A percentile compares a stretch with the other conserved stretches of the same genome.
phyloP scores from a whole-genome alignment of 139 green algal species.

The Volvox reticuliferus region DNA sequence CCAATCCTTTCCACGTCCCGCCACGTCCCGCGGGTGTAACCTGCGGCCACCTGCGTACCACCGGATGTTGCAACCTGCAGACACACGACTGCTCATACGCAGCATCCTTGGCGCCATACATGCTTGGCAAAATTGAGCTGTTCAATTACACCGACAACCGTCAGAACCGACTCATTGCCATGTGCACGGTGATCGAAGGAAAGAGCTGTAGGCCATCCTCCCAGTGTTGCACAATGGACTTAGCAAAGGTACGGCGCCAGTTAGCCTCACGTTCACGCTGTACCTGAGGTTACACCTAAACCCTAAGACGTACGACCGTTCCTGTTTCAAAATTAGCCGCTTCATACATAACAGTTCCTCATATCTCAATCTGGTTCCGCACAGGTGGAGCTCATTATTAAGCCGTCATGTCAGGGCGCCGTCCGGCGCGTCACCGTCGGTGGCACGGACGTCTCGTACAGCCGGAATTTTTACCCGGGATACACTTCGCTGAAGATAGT shows the following conservation, averaged over 20 bases:
- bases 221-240: background rate
- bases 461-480: background rate
- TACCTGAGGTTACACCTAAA: no score
- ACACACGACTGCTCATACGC: background rate
- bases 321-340: no score
- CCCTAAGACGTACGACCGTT: no score
- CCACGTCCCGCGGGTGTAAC: no score
- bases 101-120: background rate
- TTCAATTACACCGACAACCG: background rate
- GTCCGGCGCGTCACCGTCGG: background rate
- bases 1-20: background rate
- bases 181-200: background rate
- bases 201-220: background rate
- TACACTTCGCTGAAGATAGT: constrained; percentile 10
- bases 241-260: no score
- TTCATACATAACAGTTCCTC: no score
- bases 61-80: no score
- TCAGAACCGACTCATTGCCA: background rate
- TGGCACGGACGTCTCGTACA: background rate
- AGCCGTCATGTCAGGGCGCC: background rate
- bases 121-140: background rate
- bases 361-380: background rate
- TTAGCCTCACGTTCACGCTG: no score
- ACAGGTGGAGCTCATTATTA: background rate
- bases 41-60: no score